A percentile compares a stretch with the other conserved stretches of the same genome.
These are phyloP conservation scores for Trichoderma gamsii DNA, from an alignment of 495 filamentous ascomycete genomes.

Conservation along the genomic window DNA sequence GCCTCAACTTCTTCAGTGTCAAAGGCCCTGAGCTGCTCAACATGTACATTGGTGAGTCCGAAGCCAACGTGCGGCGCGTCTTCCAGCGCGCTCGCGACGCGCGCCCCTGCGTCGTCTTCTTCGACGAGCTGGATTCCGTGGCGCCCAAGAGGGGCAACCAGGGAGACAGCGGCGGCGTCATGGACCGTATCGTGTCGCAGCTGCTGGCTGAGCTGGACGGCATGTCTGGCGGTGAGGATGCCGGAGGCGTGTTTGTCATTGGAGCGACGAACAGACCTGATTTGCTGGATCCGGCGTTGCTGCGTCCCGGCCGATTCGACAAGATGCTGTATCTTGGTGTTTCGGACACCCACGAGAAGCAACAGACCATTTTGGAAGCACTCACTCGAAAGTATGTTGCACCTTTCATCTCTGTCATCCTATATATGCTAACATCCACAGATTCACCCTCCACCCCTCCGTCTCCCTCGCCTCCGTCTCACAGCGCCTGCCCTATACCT, in stretches of 20 bases:
- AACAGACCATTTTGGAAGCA: conserved; percentile 88
- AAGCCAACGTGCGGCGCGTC: conserved; percentile 93
- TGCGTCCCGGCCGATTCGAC: conserved; percentile 90
- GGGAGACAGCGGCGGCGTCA: conserved; percentile 95
- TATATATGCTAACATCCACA: conserved; percentile 30
- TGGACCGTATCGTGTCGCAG: conserved; percentile 97
- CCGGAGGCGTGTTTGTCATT: conserved; percentile 90
- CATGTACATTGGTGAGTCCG: conserved; percentile 99
- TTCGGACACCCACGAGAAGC: conserved; percentile 93
- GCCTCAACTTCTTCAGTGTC: conserved; percentile 97
- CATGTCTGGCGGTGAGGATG: conserved; percentile 89
- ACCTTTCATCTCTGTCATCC: neutral
- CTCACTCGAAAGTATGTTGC: conserved; percentile 76
- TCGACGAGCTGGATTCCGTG: conserved; percentile 95
- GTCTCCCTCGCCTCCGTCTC: conserved; percentile 71
- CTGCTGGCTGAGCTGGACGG: conserved; percentile 92
- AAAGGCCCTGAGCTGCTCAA: conserved; percentile 97
- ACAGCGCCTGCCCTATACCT: conserved; percentile 81
- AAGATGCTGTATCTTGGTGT: conserved; percentile 99
- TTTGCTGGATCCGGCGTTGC: conserved; percentile 81
- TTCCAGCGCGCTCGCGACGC: conserved; percentile 94
- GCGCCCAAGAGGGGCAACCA: conserved; percentile 97
- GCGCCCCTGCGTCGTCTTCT: conserved; percentile 96
- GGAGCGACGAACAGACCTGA: conserved; percentile 95
- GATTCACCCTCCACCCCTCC: conserved; percentile 72